Evolutionary conservation across 73 alveolate genomes (phyloP).

Genomic region (Stentor roeselii): DNA sequence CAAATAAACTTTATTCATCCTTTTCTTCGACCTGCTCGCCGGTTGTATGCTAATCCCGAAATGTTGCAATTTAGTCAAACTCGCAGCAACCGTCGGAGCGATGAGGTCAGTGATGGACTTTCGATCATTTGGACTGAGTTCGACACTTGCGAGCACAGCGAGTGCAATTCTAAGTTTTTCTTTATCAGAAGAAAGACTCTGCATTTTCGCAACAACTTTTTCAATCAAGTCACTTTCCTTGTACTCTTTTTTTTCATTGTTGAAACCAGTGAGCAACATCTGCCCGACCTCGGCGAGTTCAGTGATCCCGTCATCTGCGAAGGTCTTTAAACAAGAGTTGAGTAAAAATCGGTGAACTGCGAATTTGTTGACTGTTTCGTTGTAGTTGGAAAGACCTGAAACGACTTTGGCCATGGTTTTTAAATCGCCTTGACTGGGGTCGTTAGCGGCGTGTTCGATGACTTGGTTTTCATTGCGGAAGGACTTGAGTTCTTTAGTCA

Average conservation of each 20-base stretch:
- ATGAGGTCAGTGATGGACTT: neutral
- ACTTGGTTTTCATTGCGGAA: neutral
- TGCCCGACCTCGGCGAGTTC: neutral
- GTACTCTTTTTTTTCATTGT: neutral
- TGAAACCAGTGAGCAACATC: neutral
- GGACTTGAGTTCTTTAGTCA: neutral
- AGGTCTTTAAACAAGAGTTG: neutral
- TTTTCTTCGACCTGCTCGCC: neutral
- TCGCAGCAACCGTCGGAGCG: too few species aligned
- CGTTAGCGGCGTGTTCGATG: neutral
- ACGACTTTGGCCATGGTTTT: slow-evolving; percentile 1
- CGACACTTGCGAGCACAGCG: neutral
- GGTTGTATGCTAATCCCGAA: neutral
- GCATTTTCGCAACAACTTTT: neutral
- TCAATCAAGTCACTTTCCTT: slow-evolving; percentile 7
- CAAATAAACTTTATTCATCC: neutral
- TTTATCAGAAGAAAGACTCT: neutral
- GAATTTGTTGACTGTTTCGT: neutral
- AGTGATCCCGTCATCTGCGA: neutral
- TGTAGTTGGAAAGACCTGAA: neutral
- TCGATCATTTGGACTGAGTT: neutral
- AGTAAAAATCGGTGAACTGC: slow-evolving; percentile 18
- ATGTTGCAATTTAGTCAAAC: neutral
- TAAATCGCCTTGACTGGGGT: neutral
- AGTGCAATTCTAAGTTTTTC: slow-evolving; percentile 11